Percentiles rank a stretch among this genome's conserved stretches.
These are phyloP conservation scores for Crithidia thermophila DNA, from an alignment of 208 protist genomes.

Conservation along the genomic window DNA sequence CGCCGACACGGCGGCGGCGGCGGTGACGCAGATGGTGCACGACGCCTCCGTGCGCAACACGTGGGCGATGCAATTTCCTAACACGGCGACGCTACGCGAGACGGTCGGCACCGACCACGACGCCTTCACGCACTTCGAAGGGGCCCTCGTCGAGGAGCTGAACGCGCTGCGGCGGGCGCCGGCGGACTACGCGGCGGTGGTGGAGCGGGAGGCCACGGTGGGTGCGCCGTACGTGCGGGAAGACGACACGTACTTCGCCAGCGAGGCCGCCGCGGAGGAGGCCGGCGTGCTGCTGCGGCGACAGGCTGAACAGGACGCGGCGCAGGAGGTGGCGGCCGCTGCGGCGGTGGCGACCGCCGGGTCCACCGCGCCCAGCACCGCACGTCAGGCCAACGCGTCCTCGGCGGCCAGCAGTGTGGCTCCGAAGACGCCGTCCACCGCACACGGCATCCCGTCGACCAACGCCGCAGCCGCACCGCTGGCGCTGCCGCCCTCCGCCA, in stretches of 20 bases:
- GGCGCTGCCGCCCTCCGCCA: not conserved
- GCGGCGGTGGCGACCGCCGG: not conserved
- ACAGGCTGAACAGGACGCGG: conserved; percentile 3
- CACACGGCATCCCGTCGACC: not conserved
- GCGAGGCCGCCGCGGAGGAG: conserved; percentile 33
- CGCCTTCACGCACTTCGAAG: conserved; percentile 65
- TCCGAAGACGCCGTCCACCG: not conserved
- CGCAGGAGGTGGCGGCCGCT: not conserved
- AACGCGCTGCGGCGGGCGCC: conserved; percentile 71
- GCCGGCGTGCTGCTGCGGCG: conserved; percentile 18
- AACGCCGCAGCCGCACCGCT: not conserved
- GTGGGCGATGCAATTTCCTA: conserved; percentile 39
- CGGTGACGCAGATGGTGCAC: conserved; percentile 19
- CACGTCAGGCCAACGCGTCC: not conserved
- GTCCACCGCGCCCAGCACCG: not conserved
- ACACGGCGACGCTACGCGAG: conserved; percentile 40
- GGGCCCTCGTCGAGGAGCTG: conserved; percentile 62
- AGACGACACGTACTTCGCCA: conserved; percentile 55
- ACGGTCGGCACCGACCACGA: conserved; percentile 61
- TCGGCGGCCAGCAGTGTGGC: conserved; percentile 4
- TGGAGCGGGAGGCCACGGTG: conserved; percentile 65
- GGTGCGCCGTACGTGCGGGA: conserved; percentile 67
- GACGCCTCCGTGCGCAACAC: conserved; percentile 27
- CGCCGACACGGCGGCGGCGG: not conserved
- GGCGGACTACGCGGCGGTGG: conserved; percentile 52